A percentile compares a stretch with the other conserved stretches of the same genome.
These are phyloP conservation scores for Thelonectria rubi DNA, from an alignment of 2,329 filamentous ascomycete species.

Conservation along the genomic window DNA sequence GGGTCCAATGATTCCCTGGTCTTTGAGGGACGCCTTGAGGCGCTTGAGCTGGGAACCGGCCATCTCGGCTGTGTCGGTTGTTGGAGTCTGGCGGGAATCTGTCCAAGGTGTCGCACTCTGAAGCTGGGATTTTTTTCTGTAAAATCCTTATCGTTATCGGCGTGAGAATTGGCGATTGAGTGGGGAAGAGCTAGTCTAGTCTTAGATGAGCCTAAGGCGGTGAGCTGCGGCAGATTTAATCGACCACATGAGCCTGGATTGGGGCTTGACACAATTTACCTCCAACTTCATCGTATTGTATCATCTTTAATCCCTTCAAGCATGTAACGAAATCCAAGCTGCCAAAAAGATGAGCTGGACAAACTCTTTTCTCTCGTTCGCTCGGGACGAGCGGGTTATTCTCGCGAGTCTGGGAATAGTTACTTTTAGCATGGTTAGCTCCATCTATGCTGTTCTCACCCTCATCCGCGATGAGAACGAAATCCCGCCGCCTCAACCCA, in stretches of 20 bases:
- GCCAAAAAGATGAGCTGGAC: conserved; percentile 52
- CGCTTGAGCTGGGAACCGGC: conserved; percentile 96
- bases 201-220: conserved; percentile 7
- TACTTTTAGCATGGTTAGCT: conserved; percentile 65
- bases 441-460: conserved; percentile 66
- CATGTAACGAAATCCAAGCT: conserved; percentile 14
- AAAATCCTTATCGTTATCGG: conserved; percentile 44
- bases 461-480: conserved; percentile 71
- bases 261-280: background rate
- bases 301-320: background rate
- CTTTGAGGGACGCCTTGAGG: conserved; percentile 87
- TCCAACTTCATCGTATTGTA: background rate
- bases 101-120: background rate
- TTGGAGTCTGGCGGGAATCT: conserved; percentile 22
- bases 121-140: conserved; percentile 38
- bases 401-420: conserved; percentile 64
- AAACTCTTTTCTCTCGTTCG: conserved; percentile 42
- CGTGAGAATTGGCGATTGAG: background rate
- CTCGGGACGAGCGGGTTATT: conserved; percentile 63
- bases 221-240: conserved; percentile 27
- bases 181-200: background rate
- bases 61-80: conserved; percentile 64
- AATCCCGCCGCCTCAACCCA: conserved; percentile 70
- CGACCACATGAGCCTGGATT: conserved; percentile 23
- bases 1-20: conserved; percentile 89